Percentiles rank a stretch among this genome's conserved stretches.
Evolutionary conservation across 202 grass and related monocot genomes (phyloP).

Genomic region (Cymbopogon flexuosus): DNA sequence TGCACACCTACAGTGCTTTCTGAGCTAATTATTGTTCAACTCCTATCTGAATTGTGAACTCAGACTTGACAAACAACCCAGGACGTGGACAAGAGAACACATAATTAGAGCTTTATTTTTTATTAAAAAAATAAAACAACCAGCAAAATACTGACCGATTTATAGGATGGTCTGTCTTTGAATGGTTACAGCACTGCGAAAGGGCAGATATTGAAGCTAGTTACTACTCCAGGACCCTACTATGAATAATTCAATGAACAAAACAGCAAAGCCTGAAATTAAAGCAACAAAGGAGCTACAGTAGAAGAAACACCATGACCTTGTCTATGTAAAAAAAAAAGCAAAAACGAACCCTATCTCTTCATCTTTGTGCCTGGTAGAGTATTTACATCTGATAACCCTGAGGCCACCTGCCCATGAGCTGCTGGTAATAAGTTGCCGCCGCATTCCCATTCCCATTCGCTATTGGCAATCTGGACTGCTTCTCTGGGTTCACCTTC

Average conservation of each 20-base stretch:
- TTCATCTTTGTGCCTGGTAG: conserved; percentile 31
- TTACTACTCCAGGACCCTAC: not conserved
- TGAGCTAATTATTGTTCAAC: not conserved
- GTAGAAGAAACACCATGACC: not conserved
- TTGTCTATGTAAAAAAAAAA: conserved; percentile 33
- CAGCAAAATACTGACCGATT: no score
- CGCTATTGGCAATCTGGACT: conserved; percentile 14
- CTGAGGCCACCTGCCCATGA: conserved; percentile 53
- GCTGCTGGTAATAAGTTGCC: conserved; percentile 7
- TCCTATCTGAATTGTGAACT: not conserved
- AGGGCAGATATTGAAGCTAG: not conserved
- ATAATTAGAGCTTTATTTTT: not conserved
- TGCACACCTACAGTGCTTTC: not conserved
- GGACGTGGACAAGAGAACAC: not conserved
- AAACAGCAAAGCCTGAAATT: not conserved
- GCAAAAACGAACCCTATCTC: conserved; percentile 19
- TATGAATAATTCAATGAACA: not conserved
- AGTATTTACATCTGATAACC: conserved; percentile 60
- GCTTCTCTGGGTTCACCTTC: conserved; percentile 34
- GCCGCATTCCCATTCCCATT: conserved; percentile 26
- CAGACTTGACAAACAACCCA: not conserved
- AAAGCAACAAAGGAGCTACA: not conserved
- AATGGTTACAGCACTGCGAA: not conserved
- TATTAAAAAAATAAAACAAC: no score
- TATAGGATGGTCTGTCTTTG: not conserved